Percentiles rank a stretch among this genome's conserved stretches.
phyloP scores from a whole-genome alignment of 2,329 filamentous ascomycete genomes.

The Penicillium sp. region DNA sequence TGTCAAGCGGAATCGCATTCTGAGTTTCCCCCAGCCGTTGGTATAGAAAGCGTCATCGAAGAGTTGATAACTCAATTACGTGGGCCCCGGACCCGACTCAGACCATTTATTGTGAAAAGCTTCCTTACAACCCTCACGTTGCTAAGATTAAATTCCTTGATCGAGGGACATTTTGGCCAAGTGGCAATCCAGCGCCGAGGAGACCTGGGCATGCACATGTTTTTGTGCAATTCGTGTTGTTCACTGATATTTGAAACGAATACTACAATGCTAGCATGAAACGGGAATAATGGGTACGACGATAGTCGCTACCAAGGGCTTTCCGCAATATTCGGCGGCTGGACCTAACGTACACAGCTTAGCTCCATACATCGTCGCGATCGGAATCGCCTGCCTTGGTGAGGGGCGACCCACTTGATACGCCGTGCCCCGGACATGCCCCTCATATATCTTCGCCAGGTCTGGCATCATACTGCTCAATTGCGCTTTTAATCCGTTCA shows the following conservation, averaged over 20 bases:
- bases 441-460: neutral
- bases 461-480: neutral
- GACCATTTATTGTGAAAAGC: no score
- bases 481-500: neutral
- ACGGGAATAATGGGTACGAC: neutral
- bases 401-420: conserved; percentile 1
- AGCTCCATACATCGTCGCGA: neutral
- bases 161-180: no score
- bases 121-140: no score
- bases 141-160: no score
- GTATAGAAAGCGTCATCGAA: no score
- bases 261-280: neutral
- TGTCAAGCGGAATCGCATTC: no score
- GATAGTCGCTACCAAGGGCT: neutral
- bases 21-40: no score
- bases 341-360: conserved; percentile 4
- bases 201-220: no score
- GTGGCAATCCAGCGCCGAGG: no score
- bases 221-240: no score
- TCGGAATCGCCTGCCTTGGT: conserved; percentile 1
- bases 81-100: neutral
- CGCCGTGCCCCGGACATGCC: neutral
- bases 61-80: conserved; percentile 7
- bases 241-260: neutral
- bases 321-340: neutral